Evolutionary conservation across 768 basidiomycete species (phyloP), one percentile per base, ranked within the genome.

Genomic region (Coprinellus micaceus): DNA sequence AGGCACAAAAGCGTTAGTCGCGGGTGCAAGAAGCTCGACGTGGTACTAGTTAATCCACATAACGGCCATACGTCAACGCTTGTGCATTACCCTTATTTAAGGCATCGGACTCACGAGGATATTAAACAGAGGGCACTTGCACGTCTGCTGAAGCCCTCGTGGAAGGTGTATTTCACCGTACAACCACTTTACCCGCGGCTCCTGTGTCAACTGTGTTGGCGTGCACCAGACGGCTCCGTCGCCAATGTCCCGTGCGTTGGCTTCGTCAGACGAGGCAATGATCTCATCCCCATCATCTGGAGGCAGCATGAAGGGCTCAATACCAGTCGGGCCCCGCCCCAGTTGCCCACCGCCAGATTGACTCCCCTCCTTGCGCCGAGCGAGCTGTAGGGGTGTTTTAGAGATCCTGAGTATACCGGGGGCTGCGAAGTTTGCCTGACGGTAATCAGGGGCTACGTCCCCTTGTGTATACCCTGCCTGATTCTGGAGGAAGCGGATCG

Each of bases 131-230:
- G 41, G 53, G 28, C 7, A 45, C 3, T 5, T 12, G 53, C 53
- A 43, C 9, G 53, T 4, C 5, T 39, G 53, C 17, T 29, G 43
- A 9, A 54, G 24, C 13, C 26, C 43, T 28, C 26, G 2, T 10
- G 40, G 41, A 24, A 54, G 22, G n/a, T 45, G 53, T 11, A 54
- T 44, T 30, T 54, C 53, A 3, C 53, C 53, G 3, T 44, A 6
- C 53, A 54, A 22, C 6, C 21, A 13, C n/a, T 39, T 40, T 5
- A 19, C 5, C 5, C 22, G 17, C 19, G 22, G 17, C 13, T 24
- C 3, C 6, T 44, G 40, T 3, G 13, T 17, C 12, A 51, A 17
- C 5, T 54, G 40, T 15, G 40, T 25, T n/a, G 53, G 53, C 5
- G 19, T 26, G 22, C 40, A 45, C 53, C 53, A 54, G 7, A 25